phyloP scores from a whole-genome alignment of 2,329 filamentous ascomycete genomes.

The Colletotrichum orbiculare region DNA sequence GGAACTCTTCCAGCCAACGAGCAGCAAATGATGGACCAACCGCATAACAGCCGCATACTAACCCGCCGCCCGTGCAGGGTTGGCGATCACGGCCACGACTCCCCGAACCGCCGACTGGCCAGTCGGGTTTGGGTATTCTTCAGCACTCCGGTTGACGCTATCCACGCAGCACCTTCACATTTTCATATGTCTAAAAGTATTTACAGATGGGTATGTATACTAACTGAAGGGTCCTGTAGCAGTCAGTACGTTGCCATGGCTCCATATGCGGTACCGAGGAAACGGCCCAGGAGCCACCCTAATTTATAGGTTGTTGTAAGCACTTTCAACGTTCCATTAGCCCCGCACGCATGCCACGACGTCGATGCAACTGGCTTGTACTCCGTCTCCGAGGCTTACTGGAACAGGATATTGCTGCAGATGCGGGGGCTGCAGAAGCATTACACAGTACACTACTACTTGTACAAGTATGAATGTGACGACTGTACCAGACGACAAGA shows the following conservation, averaged over 20 bases:
- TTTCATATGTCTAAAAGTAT: too few species aligned
- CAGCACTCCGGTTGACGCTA: constrained; percentile 14
- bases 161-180: too few species aligned
- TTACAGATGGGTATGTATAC: too few species aligned
- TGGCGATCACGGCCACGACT: constrained; percentile 27
- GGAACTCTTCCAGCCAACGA: constrained; percentile 21
- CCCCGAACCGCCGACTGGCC: constrained; percentile 22
- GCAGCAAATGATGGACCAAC: constrained; percentile 26
- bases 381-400: constrained; percentile 28
- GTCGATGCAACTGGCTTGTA: constrained; percentile 31
- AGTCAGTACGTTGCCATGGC: too few species aligned
- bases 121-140: constrained; percentile 29
- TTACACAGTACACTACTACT: not conserved
- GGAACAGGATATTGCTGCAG: constrained; percentile 30
- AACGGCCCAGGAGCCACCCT: too few species aligned
- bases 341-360: constrained; percentile 27
- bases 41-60: constrained; percentile 32
- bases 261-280: too few species aligned
- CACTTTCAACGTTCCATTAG: constrained; percentile 16
- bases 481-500: constrained; percentile 12
- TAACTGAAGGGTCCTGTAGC: too few species aligned
- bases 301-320: not conserved
- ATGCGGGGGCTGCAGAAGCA: constrained; percentile 21
- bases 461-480: not conserved
- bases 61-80: constrained; percentile 22